A percentile compares a stretch with the other conserved stretches of the same genome.
Evolutionary conservation across 78 protist genomes (phyloP).

Genomic region (Dictyostelium firmibasis): DNA sequence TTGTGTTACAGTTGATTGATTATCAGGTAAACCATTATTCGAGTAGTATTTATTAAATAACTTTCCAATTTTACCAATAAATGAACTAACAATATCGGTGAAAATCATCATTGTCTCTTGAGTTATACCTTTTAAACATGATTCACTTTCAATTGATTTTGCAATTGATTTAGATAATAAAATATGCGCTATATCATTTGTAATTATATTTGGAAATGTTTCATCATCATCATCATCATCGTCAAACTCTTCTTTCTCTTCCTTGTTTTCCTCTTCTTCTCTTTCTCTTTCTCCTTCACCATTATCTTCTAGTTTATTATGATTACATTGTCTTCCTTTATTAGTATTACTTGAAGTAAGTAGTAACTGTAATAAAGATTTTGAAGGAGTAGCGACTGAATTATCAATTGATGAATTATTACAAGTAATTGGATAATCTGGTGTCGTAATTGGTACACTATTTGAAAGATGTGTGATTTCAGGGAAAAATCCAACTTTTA

Average conservation of each 20-base stretch:
- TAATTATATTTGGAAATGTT: not conserved
- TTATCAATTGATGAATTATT: not conserved
- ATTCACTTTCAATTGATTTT: not conserved
- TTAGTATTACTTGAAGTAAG: not conserved
- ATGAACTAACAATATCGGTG: slow-evolving; percentile 23
- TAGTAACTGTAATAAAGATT: not conserved
- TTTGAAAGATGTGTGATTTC: slow-evolving; percentile 48
- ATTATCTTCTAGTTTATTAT: not conserved
- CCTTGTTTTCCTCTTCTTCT: not conserved
- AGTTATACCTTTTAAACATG: slow-evolving; percentile 13
- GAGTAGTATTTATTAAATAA: slow-evolving; percentile 1
- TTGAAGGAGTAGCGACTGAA: not conserved
- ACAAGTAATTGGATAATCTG: slow-evolving; percentile 8
- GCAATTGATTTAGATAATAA: slow-evolving; percentile 36
- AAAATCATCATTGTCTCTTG: slow-evolving; percentile 37
- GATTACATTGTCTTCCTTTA: not conserved
- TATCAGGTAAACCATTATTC: slow-evolving; percentile 4
- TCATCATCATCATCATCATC: too few relatives aligned
- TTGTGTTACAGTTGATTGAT: not conserved
- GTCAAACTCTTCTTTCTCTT: not conserved
- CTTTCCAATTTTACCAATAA: slow-evolving; percentile 26
- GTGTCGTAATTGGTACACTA: slow-evolving; percentile 15
- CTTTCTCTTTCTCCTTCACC: not conserved
- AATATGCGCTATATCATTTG: slow-evolving; percentile 2
- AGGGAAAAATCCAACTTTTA: slow-evolving; percentile 56